Evolutionary conservation across 1,139 yeast species (phyloP).

Genomic region (Yamadazyma atlantica): DNA sequence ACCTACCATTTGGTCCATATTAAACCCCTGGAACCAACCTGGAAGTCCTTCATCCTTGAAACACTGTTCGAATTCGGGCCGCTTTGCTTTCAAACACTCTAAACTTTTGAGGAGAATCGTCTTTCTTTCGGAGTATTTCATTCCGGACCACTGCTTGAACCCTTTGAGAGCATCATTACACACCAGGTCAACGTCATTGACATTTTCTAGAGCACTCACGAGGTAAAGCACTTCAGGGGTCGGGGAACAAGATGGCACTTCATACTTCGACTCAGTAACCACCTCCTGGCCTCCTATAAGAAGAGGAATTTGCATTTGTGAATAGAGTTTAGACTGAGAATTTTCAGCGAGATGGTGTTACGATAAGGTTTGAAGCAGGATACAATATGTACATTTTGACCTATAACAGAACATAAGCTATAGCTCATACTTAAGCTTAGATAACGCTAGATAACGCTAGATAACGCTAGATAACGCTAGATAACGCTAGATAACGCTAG

Average conservation of each 20-base stretch:
- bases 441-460: too few relatives aligned
- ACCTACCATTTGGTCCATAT: conserved; percentile 25
- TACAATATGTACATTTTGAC: too few relatives aligned
- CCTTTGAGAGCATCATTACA: conserved; percentile 26
- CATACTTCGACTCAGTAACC: conserved; percentile 5
- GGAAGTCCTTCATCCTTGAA: conserved; percentile 40
- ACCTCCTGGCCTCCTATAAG: conserved; percentile 21
- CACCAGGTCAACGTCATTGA: conserved; percentile 9
- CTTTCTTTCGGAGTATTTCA: conserved; percentile 17
- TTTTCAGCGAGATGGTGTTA: neutral
- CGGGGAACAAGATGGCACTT: conserved; percentile 5
- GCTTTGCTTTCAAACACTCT: conserved; percentile 15
- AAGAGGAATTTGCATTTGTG: conserved; percentile 20
- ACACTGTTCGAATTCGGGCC: conserved; percentile 20
- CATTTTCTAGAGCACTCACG: conserved; percentile 8
- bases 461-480: too few relatives aligned
- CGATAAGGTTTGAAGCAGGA: neutral
- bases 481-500: too few relatives aligned
- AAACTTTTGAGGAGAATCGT: conserved; percentile 21
- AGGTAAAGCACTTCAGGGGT: conserved; percentile 3
- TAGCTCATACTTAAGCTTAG: too few relatives aligned
- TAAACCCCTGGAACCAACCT: conserved; percentile 34
- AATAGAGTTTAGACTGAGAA: too few relatives aligned
- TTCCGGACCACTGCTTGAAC: conserved; percentile 26
- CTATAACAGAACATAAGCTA: too few relatives aligned